Percentiles rank a stretch among this genome's conserved stretches.
phyloP scores from a whole-genome alignment of 371 early-diverging fungal species.

The Smittium mucronatum region DNA sequence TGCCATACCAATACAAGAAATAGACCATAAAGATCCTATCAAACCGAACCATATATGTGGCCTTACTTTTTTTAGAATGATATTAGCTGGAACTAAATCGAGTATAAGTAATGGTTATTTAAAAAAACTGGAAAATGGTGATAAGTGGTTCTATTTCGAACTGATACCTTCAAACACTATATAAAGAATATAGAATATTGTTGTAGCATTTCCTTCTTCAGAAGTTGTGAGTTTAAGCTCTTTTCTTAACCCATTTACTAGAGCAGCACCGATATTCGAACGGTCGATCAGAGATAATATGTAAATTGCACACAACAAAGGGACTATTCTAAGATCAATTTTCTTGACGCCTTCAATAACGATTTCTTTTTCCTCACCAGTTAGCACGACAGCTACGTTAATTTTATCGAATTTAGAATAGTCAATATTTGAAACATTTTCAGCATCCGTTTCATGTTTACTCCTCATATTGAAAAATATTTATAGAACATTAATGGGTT shows the following conservation, averaged over 20 bases:
- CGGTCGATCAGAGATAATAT: slow-evolving; percentile 27
- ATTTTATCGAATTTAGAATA: background rate
- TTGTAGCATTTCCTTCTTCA: slow-evolving; percentile 16
- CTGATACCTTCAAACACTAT: background rate
- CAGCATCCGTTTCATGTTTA: background rate
- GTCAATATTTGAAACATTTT: background rate
- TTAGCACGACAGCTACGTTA: background rate
- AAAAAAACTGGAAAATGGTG: background rate
- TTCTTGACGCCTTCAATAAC: slow-evolving; percentile 1
- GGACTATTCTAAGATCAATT: slow-evolving; percentile 21
- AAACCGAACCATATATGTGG: slow-evolving; percentile 58
- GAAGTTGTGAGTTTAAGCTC: slow-evolving; percentile 18
- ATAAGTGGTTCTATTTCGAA: background rate
- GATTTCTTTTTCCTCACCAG: slow-evolving; percentile 13
- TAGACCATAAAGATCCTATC: slow-evolving; percentile 46
- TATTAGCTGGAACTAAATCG: slow-evolving; percentile 49
- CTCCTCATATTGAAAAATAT: too few relatives aligned
- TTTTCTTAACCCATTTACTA: slow-evolving; percentile 30
- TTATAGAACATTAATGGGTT: too few relatives aligned
- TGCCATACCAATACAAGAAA: slow-evolving; percentile 32
- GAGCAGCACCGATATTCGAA: slow-evolving; percentile 37
- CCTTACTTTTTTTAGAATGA: slow-evolving; percentile 43
- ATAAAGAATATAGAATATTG: background rate
- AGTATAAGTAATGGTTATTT: slow-evolving; percentile 38
- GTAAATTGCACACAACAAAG: slow-evolving; percentile 22